Evolutionary conservation across 2,329 filamentous ascomycete genomes (phyloP), one percentile per base, ranked within the genome.

Genomic region (Knufia petricola): DNA sequence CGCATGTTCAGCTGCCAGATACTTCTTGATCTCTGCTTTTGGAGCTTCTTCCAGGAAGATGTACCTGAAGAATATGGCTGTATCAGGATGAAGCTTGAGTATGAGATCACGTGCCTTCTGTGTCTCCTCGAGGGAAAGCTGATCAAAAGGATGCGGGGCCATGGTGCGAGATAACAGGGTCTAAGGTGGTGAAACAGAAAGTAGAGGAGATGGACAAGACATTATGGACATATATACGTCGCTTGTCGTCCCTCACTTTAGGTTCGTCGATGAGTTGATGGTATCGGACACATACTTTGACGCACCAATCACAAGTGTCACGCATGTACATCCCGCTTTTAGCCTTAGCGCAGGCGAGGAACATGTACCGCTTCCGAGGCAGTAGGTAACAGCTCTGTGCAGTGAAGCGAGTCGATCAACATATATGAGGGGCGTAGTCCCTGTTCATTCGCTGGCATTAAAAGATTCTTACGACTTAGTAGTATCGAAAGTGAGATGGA

Each of bases 111-210:
- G 67, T 34, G 76, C 72, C 17, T 63, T 60, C 48, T 68, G 65
- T 17, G 78, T 77, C 62, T 81, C 78, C 32, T 75, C 68, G 57
- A 75, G 62, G 42, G 68, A 73, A 49, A 81, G 71, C 56, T 69
- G 75, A 59, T 76, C 75, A 64, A 79, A 67, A 13, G 77, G 76
- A 55, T 76, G 74, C 31, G 64, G 66, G 19, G 53, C 48, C 56
- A 58, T 58, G 6, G 12, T 42, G 17, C 21, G 21, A 10, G n/a
- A 26, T 13, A 8, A 13, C 9, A 26, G 13, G 15, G n/a, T 26
- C 20, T 24, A 4, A n/a, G 15, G 21, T 23, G 15, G 32, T 37
- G n/a, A 17, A 17, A 7, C 12, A 4, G 4, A 23, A 23, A 17
- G 13, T 15, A 7, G 20, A 7, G n/a, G 19, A 19, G 32, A 13